Conservation (phyloP, 2,329 filamentous ascomycete species). For the Microcyclosporella mali region DNA sequence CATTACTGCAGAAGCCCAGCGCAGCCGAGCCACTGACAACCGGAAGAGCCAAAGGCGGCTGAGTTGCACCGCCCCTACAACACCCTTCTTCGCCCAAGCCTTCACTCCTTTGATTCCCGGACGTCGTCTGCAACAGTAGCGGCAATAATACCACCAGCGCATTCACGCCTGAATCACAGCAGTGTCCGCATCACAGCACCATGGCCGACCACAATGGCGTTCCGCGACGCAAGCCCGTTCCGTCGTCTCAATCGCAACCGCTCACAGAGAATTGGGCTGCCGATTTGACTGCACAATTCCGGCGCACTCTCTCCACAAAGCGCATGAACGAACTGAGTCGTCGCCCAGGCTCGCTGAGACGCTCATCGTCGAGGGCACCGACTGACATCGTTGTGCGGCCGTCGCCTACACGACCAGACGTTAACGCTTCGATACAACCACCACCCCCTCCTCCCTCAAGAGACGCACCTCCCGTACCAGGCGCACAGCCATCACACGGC, state of each 20-base stretch:
- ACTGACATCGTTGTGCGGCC: conserved; percentile 29
- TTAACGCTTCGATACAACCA: conserved; percentile 9
- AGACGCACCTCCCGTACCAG: conserved; percentile 26
- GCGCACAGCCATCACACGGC: conserved; percentile 19
- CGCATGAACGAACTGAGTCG: conserved; percentile 71
- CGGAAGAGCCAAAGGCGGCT: not conserved
- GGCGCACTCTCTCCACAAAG: conserved; percentile 78
- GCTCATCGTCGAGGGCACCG: conserved; percentile 49
- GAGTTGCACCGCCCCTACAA: not conserved
- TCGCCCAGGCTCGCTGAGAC: conserved; percentile 37
- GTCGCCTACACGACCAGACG: conserved; percentile 8
- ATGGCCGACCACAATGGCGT: conserved; percentile 28
- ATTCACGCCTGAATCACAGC: no score
- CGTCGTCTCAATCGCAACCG: conserved; percentile 15
- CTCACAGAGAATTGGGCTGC: conserved; percentile 62
- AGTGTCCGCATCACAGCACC: not conserved
- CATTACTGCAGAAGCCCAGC: not conserved
- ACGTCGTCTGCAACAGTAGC: no score
- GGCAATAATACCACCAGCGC: no score
- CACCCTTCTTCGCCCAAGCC: no score
- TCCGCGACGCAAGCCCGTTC: conserved; percentile 29
- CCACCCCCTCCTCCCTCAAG: conserved; percentile 20
- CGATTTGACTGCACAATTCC: conserved; percentile 76
- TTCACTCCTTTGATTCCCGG: no score
- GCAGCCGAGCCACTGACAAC: not conserved